Conservation (phyloP, 75 land plant genomes). For the Azolla pinnata region DNA sequence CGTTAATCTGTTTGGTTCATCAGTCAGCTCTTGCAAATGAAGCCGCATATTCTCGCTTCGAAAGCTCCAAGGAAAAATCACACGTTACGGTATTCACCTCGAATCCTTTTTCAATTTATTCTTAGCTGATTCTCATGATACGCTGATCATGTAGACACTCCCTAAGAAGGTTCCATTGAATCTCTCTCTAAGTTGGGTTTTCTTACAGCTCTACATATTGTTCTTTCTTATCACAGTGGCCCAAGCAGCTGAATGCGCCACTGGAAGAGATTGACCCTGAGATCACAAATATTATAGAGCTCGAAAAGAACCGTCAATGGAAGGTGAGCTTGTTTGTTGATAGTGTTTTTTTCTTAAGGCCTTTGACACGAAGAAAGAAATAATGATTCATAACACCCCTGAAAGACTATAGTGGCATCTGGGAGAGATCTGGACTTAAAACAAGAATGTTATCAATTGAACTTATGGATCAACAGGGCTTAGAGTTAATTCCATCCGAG, state of each 20-base stretch:
- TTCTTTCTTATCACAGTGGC: conserved; percentile 67
- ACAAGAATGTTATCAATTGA: not conserved
- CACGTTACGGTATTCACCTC: conserved; percentile 11
- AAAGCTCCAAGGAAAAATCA: conserved; percentile 12
- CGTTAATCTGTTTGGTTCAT: not conserved
- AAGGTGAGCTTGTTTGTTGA: conserved; percentile 51
- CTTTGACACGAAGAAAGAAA: too few relatives aligned
- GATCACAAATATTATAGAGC: conserved; percentile 81
- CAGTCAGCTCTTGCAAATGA: conserved; percentile 25
- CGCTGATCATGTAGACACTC: too few relatives aligned
- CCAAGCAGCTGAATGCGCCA: conserved; percentile 76
- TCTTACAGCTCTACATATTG: too few relatives aligned
- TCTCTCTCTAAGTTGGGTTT: too few relatives aligned
- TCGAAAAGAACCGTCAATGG: conserved; percentile 92
- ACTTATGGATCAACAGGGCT: conserved; percentile 13
- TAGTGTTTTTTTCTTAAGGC: not conserved
- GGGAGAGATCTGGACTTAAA: not conserved
- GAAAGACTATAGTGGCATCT: too few relatives aligned
- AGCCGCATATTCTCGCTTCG: conserved; percentile 12
- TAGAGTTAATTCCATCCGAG: conserved; percentile 52
- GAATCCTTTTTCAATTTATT: not conserved
- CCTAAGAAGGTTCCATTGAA: too few relatives aligned
- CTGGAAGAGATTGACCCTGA: conserved; percentile 76
- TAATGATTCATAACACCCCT: too few relatives aligned
- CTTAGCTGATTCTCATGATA: not conserved